Base-by-base conservation (phyloP, 371 early-diverging fungal species). In the Syncephalastrum sp. region DNA sequence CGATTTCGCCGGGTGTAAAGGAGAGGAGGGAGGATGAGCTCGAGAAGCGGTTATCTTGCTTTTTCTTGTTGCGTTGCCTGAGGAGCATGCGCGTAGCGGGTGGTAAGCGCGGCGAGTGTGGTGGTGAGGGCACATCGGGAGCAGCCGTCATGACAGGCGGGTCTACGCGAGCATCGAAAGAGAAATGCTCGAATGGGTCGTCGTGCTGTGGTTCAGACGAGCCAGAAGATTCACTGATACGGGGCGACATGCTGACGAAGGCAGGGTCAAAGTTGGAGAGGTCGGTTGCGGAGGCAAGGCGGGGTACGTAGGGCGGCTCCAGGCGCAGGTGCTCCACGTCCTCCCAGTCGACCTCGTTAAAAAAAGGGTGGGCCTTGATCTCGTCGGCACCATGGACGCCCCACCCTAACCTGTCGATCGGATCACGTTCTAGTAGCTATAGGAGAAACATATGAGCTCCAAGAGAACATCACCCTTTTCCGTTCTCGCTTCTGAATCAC, bases 391-490 rank as follows among this genome's bases (percentile, higher is more conserved):
- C 90, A 42, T 65, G 49, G 3, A 74, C 66, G 12, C 83, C 85
- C 56, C 71, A 71, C 17, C 90, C 74, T 42, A 91, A 69, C 44
- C 93, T 81, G 17, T 67, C 50, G n/a, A 53, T 62, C 12, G 91
- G 87, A 53, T 90, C 81, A 14, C 89, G 79, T 54, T 89, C 83
- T 5, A 91, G 69, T 0, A 91, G 73, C 88, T 88, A 65, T 3
- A 54, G 33, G 33, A 43, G n/a, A 5, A 47, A 27, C 16, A 21
- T 53, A 16, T 47, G 0, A 41, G 47, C 21, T 23, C 33, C 17
- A 44, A 24, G 16, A 54, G 6, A n/a, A 54, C 51, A 33, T 29
- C 33, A 50, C 21, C 21, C 12, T 10, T 53, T 19, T 19, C 14
- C 8, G 23, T 25, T 43, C 16, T 33, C 21, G n/a, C 5, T 51